Percentiles rank a stretch among this genome's conserved stretches.
These are phyloP conservation scores for Thielaviopsis musarum DNA, from an alignment of 2,329 filamentous ascomycete genomes.

Conservation along the genomic window DNA sequence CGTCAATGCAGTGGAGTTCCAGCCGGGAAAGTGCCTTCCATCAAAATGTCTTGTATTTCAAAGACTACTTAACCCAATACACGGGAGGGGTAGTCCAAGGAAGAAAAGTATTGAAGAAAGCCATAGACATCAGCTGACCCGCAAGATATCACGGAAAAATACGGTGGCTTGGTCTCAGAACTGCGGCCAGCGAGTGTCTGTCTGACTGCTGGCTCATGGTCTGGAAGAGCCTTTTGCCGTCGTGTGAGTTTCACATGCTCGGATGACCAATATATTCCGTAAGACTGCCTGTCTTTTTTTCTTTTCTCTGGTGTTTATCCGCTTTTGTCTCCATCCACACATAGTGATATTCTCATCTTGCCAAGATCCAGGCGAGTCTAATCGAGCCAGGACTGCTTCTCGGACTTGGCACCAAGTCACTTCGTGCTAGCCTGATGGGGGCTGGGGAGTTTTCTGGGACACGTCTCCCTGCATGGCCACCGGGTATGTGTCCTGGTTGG, in stretches of 20 bases:
- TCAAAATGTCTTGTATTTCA: too few species aligned
- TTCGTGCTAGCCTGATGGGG: not conserved
- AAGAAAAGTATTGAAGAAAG: not conserved
- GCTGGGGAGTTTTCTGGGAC: not conserved
- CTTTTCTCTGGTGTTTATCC: not conserved
- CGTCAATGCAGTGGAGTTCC: not conserved
- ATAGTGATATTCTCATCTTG: not conserved
- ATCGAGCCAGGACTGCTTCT: not conserved
- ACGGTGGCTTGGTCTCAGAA: not conserved
- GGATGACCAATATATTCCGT: not conserved
- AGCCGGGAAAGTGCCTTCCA: not conserved
- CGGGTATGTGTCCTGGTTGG: not conserved
- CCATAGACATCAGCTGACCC: not conserved
- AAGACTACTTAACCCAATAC: not conserved
- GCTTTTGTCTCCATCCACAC: not conserved
- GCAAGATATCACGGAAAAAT: not conserved
- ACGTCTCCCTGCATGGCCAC: not conserved
- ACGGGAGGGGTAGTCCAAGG: not conserved
- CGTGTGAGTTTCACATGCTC: not conserved
- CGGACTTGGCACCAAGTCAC: not conserved
- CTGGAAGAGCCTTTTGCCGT: not conserved
- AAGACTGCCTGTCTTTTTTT: not conserved
- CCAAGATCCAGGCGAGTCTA: not conserved
- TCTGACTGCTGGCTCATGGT: not conserved
- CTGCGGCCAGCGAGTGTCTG: not conserved